These are phyloP conservation scores for Paracamarosporium sp. DNA, from an alignment of 2,329 filamentous ascomycete genomes.

Conservation along the genomic window DNA sequence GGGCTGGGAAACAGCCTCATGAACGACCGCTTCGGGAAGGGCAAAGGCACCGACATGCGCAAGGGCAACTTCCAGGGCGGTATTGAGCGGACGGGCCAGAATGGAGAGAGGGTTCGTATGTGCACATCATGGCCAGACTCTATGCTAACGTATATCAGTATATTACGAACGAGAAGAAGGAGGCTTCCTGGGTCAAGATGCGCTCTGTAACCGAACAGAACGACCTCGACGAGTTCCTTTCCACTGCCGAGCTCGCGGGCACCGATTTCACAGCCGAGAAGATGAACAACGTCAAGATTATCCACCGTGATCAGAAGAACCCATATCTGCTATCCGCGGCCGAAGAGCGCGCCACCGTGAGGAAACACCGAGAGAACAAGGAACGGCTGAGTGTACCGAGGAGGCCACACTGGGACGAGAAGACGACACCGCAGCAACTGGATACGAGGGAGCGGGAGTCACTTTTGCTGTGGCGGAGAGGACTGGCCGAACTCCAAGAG, in stretches of 20 bases:
- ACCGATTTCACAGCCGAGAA: slow-evolving; percentile 99
- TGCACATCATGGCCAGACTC: not conserved
- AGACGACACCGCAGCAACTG: slow-evolving; percentile 82
- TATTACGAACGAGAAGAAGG: slow-evolving; percentile 86
- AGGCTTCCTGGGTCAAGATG: slow-evolving; percentile 99
- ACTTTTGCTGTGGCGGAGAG: slow-evolving; percentile 86
- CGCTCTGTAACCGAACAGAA: slow-evolving; percentile 97
- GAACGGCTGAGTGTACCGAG: slow-evolving; percentile 84
- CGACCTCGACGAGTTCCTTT: slow-evolving; percentile 94
- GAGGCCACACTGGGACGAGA: slow-evolving; percentile 85
- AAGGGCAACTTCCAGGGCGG: slow-evolving; percentile 68
- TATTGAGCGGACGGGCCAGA: slow-evolving; percentile 74
- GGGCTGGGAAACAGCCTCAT: slow-evolving; percentile 97
- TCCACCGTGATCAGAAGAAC: slow-evolving; percentile 95
- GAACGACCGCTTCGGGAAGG: slow-evolving; percentile 97
- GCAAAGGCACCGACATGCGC: slow-evolving; percentile 84
- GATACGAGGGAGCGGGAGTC: slow-evolving; percentile 80
- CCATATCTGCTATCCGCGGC: slow-evolving; percentile 86
- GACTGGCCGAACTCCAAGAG: slow-evolving; percentile 90
- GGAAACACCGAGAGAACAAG: slow-evolving; percentile 84
- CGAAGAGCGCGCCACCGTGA: slow-evolving; percentile 79
- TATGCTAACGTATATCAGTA: slow-evolving; percentile 63
- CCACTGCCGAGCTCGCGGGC: slow-evolving; percentile 93
- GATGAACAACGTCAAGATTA: slow-evolving; percentile 98
- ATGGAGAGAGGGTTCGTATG: slow-evolving; percentile 72